These are phyloP conservation scores for Hyphodiscus sp. DNA, from an alignment of 2,329 filamentous ascomycete species.

Conservation along the genomic window DNA sequence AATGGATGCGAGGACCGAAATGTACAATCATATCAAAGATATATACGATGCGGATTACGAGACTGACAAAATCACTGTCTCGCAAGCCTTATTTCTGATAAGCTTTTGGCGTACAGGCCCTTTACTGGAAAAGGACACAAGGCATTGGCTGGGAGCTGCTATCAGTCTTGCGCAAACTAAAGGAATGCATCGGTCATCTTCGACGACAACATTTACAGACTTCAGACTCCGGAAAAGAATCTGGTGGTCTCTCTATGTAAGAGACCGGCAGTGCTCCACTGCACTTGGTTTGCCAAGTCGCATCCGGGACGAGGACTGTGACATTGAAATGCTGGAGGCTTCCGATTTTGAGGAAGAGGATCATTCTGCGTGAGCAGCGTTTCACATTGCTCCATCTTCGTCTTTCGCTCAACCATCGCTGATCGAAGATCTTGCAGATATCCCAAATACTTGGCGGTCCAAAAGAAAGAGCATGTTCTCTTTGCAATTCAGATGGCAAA, in stretches of 20 bases:
- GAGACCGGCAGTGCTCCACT: constrained; percentile 40
- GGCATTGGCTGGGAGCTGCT: constrained; percentile 45
- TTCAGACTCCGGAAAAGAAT: constrained; percentile 12
- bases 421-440: constrained; percentile 5
- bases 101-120: constrained; percentile 49
- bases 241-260: constrained; percentile 9
- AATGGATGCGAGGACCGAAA: constrained; percentile 42
- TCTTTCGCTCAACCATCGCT: no score
- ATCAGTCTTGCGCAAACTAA: constrained; percentile 46
- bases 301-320: constrained; percentile 44
- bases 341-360: constrained; percentile 34
- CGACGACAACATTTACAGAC: constrained; percentile 4
- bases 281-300: constrained; percentile 40
- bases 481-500: constrained; percentile 35
- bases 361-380: constrained; percentile 7
- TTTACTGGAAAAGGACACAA: constrained; percentile 40
- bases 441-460: constrained; percentile 27
- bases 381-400: no score
- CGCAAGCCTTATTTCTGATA: constrained; percentile 47
- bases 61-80: constrained; percentile 41
- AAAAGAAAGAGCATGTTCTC: constrained; percentile 29
- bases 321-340: constrained; percentile 34
- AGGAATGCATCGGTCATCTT: constrained; percentile 34
- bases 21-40: constrained; percentile 44
- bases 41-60: constrained; percentile 49